Evolutionary conservation across 352 stramenopile genomes (phyloP), one percentile per base, ranked within the genome.

Genomic region (Achlya hypogyna): DNA sequence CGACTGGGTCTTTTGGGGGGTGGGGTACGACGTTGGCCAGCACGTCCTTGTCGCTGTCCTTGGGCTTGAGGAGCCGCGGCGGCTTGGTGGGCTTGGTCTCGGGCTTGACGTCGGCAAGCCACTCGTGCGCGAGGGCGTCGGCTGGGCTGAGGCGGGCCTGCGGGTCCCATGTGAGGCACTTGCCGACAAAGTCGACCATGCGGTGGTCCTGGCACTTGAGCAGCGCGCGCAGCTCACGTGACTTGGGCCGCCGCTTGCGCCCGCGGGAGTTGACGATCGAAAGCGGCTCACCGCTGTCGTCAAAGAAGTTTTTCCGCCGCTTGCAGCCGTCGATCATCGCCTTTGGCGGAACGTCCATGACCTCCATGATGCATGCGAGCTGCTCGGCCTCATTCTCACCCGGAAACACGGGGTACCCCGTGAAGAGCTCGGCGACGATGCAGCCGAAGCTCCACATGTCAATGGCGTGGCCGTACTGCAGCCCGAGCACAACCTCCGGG

Each of bases 401-500:
- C 0, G 86, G 79, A 69, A 96, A 97, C 31, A 96, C 75, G 12
- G 86, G 87, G 38, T 89, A 74, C 8, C 89, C 87, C 0, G 83
- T 91, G 66, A 80, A 71, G 28, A 96, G 56, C 68, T 97, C 89
- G 5, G 80, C 85, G 14, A 96, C 67, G 35, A 97, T 88, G 68
- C 87, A 96, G 6, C 77, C 89, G 45, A 96, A 75, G 74, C 82
- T 95, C 89, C 88, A 97, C 83, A 96, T 95, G 66, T 97, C 89
- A 64, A 96, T 94, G 4, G 76, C 70, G 42, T 68, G 62, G 35
- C 67, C 74, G 70, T 95, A 96, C 3, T 71, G 75, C 9, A 98
- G 74, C 2, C 97, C 96, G 0, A 99, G 75, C 69, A 99, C 95
- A 9, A 99, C 95, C 74, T 99, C 95, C 8, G 96, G 96, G n/a